Base-by-base conservation (phyloP, 345 rosid genomes). In the Acer yangbiense region DNA sequence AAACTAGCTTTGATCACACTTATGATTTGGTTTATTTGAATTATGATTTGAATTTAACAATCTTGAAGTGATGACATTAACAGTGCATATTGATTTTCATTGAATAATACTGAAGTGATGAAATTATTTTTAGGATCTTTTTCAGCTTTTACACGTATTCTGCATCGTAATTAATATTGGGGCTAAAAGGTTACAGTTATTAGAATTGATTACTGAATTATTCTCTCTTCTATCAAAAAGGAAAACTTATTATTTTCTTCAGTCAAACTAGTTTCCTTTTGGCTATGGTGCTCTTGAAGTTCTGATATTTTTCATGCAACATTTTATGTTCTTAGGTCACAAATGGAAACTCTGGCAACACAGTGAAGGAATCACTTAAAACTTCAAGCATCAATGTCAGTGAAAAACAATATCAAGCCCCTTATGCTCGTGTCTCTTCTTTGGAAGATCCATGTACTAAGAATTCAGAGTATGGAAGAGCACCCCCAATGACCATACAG, bases 391-490 rank as follows among this genome's bases (percentile, higher is more conserved):
- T 76, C 20, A 64, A 58, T 69, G 69, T 62, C 80, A 71, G 76
- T 76, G 89, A 87, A 76, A 92, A 86, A 82, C 85, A 91, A 74
- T 87, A 88, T 85, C 86, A 82, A 77, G 88, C 97, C 65, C 94
- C 98, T 18, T 83, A 81, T 85, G 98, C 95, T 79, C 88, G 93
- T 16, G 83, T 86, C 78, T 94, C 97, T 82, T 96, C 95, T 77
- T 65, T 91, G 69, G 95, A 94, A 85, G 87, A 91, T 80, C 89
- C 94, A 65, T 78, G 86, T 70, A 89, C 90, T 58, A 73, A 68
- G 72, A 84, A 87, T 72, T 83, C 88, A 1, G 92, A 88, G 64
- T 84, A 80, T 79, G 89, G 90, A 58, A 86, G 83, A 89, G 93
- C 88, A 66, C 87, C 90, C 57, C 79, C 89, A 55, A 44, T 81